Conservation (phyloP, 345 rosid species). For the Arabidopsis arenosa region DNA sequence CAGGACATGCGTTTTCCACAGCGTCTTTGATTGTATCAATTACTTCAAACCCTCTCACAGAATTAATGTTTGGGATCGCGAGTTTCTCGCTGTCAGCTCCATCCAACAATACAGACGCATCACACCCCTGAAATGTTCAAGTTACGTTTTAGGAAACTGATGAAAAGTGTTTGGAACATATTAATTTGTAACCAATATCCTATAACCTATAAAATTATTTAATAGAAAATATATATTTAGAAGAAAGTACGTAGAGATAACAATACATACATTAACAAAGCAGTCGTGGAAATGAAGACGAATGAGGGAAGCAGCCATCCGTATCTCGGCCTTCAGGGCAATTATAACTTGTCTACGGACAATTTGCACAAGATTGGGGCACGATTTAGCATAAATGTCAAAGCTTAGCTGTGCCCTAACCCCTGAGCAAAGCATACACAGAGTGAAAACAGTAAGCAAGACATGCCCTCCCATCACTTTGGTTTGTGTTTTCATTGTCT, state of each 20-base stretch:
- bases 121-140: constrained; percentile 56
- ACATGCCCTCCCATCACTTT: constrained; percentile 34
- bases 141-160: not conserved
- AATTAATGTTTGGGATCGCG: constrained; percentile 54
- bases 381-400: constrained; percentile 54
- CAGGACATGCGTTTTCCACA: constrained; percentile 70
- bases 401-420: constrained; percentile 57
- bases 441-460: constrained; percentile 35
- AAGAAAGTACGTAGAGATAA: not conserved
- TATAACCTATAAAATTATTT: not conserved
- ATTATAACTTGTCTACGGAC: constrained; percentile 53
- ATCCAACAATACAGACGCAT: constrained; percentile 68
- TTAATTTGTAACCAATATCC: not conserved
- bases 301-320: constrained; percentile 76
- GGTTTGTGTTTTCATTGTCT: constrained; percentile 43
- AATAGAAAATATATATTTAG: not conserved
- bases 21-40: constrained; percentile 64
- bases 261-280: constrained; percentile 64
- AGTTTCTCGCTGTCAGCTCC: constrained; percentile 62
- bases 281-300: constrained; percentile 66
- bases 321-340: constrained; percentile 60
- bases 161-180: not conserved
- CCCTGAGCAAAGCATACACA: constrained; percentile 45
- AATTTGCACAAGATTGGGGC: constrained; percentile 54
- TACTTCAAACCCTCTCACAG: constrained; percentile 66